phyloP scores from a whole-genome alignment of 164 flowering plant species.

The Magnolia changhungtana region DNA sequence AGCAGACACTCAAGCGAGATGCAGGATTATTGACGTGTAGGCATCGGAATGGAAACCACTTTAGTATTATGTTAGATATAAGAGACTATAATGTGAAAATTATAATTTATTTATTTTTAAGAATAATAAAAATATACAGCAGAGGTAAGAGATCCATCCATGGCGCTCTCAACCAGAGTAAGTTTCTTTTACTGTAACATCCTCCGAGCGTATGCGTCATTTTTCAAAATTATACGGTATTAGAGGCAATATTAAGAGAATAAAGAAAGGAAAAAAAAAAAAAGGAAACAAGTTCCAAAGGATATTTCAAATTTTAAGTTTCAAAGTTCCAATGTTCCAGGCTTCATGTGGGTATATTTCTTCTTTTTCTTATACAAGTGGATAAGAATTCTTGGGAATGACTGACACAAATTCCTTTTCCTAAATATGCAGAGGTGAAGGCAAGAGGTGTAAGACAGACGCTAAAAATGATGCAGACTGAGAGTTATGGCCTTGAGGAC shows the following conservation, averaged over 20 bases:
- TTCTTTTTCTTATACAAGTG: not conserved
- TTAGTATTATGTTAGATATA: too few relatives aligned
- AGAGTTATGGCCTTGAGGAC: not conserved
- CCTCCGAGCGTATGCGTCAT: not conserved
- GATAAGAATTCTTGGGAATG: not conserved
- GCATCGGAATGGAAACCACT: too few relatives aligned
- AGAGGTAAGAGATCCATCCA: too few relatives aligned
- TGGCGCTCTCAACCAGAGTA: too few relatives aligned
- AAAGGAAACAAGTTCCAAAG: not conserved
- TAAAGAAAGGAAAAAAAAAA: not conserved
- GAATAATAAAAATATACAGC: too few relatives aligned
- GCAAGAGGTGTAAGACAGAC: conserved; percentile 7
- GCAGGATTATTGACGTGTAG: too few relatives aligned
- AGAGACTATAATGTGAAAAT: too few relatives aligned
- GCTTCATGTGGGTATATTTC: conserved; percentile 2
- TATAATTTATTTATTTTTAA: too few relatives aligned
- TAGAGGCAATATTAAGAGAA: not conserved
- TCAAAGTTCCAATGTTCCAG: conserved; percentile 16
- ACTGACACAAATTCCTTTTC: conserved; percentile 7
- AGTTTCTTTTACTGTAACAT: not conserved
- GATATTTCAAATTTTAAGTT: conserved; percentile 1
- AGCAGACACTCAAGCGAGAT: too few relatives aligned
- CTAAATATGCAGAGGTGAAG: not conserved
- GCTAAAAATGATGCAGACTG: conserved; percentile 9
- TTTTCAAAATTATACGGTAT: not conserved